Conservation (phyloP, 192 early-diverging fungal genomes). For the Mortierella antarctica region DNA sequence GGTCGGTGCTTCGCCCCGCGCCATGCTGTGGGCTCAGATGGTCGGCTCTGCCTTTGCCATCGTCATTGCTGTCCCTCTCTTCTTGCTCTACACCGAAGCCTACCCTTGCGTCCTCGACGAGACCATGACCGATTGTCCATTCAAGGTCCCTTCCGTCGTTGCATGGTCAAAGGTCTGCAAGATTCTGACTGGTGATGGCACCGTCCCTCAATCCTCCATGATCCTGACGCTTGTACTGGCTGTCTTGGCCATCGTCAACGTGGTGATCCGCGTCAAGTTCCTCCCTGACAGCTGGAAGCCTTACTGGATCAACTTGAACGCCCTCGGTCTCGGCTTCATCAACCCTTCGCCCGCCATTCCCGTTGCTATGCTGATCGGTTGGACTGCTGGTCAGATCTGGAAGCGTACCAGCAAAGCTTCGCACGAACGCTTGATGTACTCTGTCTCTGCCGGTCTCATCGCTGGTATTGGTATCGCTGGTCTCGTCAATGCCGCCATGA, state of each 20-base stretch:
- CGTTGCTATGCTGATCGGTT: slow-evolving; percentile 61
- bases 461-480: slow-evolving; percentile 64
- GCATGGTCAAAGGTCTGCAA: slow-evolving; percentile 58
- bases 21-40: slow-evolving; percentile 74
- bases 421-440: slow-evolving; percentile 56
- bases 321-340: slow-evolving; percentile 64
- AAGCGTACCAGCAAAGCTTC: slow-evolving; percentile 21
- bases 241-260: slow-evolving; percentile 48
- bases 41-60: slow-evolving; percentile 69
- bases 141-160: slow-evolving; percentile 50
- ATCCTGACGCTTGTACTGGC: slow-evolving; percentile 59
- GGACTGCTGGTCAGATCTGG: slow-evolving; percentile 57
- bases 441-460: slow-evolving; percentile 60
- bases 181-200: slow-evolving; percentile 56
- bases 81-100: slow-evolving; percentile 67
- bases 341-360: slow-evolving; percentile 58
- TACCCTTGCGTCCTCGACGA: slow-evolving; percentile 69
- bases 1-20: slow-evolving; percentile 69
- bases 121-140: slow-evolving; percentile 47
- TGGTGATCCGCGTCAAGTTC: slow-evolving; percentile 55
- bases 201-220: slow-evolving; percentile 49
- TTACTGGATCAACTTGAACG: slow-evolving; percentile 70
- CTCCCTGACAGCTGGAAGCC: slow-evolving; percentile 61
- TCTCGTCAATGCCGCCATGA: slow-evolving; percentile 57
- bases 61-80: slow-evolving; percentile 66